These are phyloP conservation scores for Monosporozyma unispora DNA, from an alignment of 805 yeast species.

Conservation along the genomic window DNA sequence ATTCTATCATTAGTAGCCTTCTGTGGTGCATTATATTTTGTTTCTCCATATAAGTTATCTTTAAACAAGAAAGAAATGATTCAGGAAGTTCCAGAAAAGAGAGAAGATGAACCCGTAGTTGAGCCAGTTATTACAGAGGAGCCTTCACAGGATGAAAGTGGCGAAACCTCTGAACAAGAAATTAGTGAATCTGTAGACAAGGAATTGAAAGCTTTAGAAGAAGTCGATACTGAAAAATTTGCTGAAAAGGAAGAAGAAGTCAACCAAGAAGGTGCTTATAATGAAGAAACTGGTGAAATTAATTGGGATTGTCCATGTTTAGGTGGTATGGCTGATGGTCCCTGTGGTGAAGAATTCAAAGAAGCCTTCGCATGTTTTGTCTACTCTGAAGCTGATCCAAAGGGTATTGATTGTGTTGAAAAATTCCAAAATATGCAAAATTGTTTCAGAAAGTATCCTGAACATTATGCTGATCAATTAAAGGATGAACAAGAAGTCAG, in stretches of 20 bases:
- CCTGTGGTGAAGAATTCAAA: constrained; percentile 95
- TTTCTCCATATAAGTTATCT: background rate
- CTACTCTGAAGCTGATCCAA: constrained; percentile 89
- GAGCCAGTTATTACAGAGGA: background rate
- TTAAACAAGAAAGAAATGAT: background rate
- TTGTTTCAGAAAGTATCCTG: constrained; percentile 91
- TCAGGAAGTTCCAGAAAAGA: background rate
- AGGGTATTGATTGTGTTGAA: constrained; percentile 92
- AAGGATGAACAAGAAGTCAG: constrained; percentile 15
- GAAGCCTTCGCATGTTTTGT: constrained; percentile 94
- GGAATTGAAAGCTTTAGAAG: background rate
- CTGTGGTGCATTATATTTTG: background rate
- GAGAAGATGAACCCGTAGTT: background rate
- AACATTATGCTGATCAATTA: constrained; percentile 78
- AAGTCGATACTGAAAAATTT: constrained; percentile 28
- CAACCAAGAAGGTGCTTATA: constrained; percentile 59
- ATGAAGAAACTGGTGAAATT: constrained; percentile 97
- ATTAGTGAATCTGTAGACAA: background rate
- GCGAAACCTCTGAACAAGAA: background rate
- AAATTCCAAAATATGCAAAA: constrained; percentile 88
- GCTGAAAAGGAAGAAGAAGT: constrained; percentile 71
- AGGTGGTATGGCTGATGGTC: constrained; percentile 99
- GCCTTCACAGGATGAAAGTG: background rate
- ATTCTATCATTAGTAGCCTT: background rate
- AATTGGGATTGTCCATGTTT: constrained; percentile 99